These are phyloP conservation scores for Hippophae gyantsensis DNA, from an alignment of 306 rosid genomes.

Conservation along the genomic window DNA sequence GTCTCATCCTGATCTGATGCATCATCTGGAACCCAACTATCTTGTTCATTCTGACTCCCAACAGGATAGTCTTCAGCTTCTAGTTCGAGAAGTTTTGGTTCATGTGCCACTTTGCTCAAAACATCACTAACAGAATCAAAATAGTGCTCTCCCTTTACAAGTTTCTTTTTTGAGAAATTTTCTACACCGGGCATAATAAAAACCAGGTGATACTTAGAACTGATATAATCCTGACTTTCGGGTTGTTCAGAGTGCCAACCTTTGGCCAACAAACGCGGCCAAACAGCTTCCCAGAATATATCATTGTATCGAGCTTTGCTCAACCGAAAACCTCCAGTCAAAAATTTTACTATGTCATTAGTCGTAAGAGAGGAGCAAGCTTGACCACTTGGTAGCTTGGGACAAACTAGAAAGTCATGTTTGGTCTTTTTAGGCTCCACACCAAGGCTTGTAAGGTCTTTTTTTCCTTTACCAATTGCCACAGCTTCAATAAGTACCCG, in stretches of 20 bases:
- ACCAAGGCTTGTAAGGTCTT: constrained; percentile 54
- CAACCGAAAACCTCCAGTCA: constrained; percentile 55
- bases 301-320: constrained; percentile 66
- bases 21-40: constrained; percentile 27
- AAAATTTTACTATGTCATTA: constrained; percentile 41
- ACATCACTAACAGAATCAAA: constrained; percentile 70
- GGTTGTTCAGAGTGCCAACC: constrained; percentile 86
- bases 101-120: constrained; percentile 63
- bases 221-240: constrained; percentile 40
- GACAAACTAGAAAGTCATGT: constrained; percentile 20
- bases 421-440: constrained; percentile 43
- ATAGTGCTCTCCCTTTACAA: constrained; percentile 67
- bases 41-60: constrained; percentile 30
- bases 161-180: constrained; percentile 58
- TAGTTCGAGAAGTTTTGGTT: constrained; percentile 63
- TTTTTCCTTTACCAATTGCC: constrained; percentile 59
- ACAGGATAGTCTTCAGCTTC: constrained; percentile 41
- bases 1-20: constrained; percentile 37
- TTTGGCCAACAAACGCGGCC: constrained; percentile 80
- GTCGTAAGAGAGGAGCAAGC: constrained; percentile 56
- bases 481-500: constrained; percentile 55
- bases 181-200: constrained; percentile 67
- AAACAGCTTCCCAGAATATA: constrained; percentile 84
- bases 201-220: constrained; percentile 40
- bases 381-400: constrained; percentile 35